Conservation (phyloP, 2,329 filamentous ascomycete species). For the Cladosporium cucumerinum region DNA sequence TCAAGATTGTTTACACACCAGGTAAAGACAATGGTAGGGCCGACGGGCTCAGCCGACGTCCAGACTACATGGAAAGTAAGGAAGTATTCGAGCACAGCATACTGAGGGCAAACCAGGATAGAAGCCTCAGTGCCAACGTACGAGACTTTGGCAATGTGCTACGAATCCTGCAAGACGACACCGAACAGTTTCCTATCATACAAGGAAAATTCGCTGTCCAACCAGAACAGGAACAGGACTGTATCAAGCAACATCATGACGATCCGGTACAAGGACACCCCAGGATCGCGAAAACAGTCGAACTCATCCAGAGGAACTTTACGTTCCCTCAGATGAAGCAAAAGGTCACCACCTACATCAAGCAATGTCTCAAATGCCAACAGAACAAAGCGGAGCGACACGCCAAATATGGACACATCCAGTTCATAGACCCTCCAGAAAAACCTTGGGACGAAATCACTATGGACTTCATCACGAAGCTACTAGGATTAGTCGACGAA, state of each 20-base stretch:
- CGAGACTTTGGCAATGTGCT: background rate
- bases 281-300: background rate
- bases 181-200: background rate
- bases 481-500: background rate
- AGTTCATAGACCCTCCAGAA: slow-evolving; percentile 1
- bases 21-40: background rate
- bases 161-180: background rate
- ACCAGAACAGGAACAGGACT: slow-evolving; percentile 1
- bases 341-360: background rate
- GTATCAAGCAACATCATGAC: background rate
- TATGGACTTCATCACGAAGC: slow-evolving; percentile 11
- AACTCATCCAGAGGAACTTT: slow-evolving; percentile 5
- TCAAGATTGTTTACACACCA: background rate
- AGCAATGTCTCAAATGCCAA: background rate
- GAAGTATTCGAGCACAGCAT: background rate
- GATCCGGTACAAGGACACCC: background rate
- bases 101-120: background rate
- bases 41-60: background rate
- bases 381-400: background rate
- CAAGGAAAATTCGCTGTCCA: background rate
- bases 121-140: background rate
- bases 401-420: slow-evolving; percentile 2
- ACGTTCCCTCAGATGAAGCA: background rate
- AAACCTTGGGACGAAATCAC: slow-evolving; percentile 5
- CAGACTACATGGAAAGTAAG: background rate